A percentile compares a stretch with the other conserved stretches of the same genome.
Evolutionary conservation across 2,329 filamentous ascomycete species (phyloP).

Genomic region (Rutstroemia sp.): DNA sequence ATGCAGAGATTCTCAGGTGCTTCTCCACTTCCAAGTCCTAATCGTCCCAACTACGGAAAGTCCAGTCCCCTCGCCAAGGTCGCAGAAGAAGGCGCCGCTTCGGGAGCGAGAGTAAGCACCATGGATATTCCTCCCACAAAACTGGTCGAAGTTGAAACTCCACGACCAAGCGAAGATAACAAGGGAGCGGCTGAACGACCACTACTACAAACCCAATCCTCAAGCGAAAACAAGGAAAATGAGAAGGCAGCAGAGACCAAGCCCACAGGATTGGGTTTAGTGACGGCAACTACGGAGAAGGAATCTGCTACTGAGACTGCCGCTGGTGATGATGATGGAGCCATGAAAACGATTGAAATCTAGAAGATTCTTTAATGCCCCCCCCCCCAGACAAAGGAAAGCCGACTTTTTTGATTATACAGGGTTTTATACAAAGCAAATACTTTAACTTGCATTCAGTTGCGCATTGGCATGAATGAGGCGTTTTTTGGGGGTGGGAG

Average conservation of each 20-base stretch:
- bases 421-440: too few relatives aligned
- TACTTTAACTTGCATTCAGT: too few relatives aligned
- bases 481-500: too few relatives aligned
- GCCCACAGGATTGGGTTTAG: constrained; percentile 13
- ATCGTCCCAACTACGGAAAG: constrained; percentile 57
- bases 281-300: constrained; percentile 22
- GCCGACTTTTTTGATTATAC: too few relatives aligned
- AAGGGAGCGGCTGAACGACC: constrained; percentile 23
- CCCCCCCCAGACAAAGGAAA: too few relatives aligned
- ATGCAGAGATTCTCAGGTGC: constrained; percentile 61
- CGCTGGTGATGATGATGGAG: constrained; percentile 28
- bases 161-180: constrained; percentile 27
- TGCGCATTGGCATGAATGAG: too few relatives aligned
- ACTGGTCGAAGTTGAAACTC: constrained; percentile 31
- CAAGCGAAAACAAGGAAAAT: constrained; percentile 27
- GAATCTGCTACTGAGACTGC: constrained; percentile 11
- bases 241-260: constrained; percentile 15
- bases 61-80: constrained; percentile 68
- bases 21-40: constrained; percentile 57
- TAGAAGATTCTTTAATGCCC: constrained; percentile 6
- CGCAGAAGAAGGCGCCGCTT: constrained; percentile 51
- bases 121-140: constrained; percentile 22
- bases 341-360: constrained; percentile 33
- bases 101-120: constrained; percentile 22
- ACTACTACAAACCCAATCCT: constrained; percentile 21